Evolutionary conservation across 2,329 filamentous ascomycete species (phyloP).

Genomic region (Colletotrichum abscissum): DNA sequence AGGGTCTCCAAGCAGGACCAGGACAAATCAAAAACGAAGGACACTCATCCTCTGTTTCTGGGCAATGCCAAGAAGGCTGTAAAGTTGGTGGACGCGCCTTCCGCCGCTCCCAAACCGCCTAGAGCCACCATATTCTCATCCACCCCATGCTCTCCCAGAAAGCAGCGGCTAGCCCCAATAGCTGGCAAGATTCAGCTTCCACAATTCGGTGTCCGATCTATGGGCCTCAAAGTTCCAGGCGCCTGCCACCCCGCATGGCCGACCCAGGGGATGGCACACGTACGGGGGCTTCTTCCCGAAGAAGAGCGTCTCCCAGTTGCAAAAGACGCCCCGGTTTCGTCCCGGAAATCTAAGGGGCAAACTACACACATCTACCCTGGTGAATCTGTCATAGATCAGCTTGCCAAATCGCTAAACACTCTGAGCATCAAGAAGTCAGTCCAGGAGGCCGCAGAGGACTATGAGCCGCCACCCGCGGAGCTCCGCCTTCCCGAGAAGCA

Average conservation of each 20-base stretch:
- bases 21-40: conserved; percentile 41
- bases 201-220: conserved; percentile 57
- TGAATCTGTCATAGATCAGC: conserved; percentile 56
- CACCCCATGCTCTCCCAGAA: conserved; percentile 64
- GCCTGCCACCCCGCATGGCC: conserved; percentile 79
- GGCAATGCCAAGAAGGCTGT: conserved; percentile 36
- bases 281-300: conserved; percentile 58
- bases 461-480: conserved; percentile 57
- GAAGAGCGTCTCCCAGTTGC: not conserved
- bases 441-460: conserved; percentile 50
- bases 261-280: conserved; percentile 70
- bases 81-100: conserved; percentile 37
- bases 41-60: conserved; percentile 57
- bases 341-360: conserved; percentile 63
- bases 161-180: conserved; percentile 44
- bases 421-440: conserved; percentile 46
- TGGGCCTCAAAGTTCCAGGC: conserved; percentile 71
- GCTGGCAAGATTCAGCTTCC: conserved; percentile 50
- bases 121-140: conserved; percentile 61
- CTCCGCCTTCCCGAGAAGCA: conserved; percentile 66
- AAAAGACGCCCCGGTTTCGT: not conserved
- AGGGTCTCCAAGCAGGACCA: conserved; percentile 40
- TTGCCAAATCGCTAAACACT: conserved; percentile 53
- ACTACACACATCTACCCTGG: conserved; percentile 50
- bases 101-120: conserved; percentile 35